Conservation (phyloP, 192 early-diverging fungal species). For the Entrophospora sp. region DNA sequence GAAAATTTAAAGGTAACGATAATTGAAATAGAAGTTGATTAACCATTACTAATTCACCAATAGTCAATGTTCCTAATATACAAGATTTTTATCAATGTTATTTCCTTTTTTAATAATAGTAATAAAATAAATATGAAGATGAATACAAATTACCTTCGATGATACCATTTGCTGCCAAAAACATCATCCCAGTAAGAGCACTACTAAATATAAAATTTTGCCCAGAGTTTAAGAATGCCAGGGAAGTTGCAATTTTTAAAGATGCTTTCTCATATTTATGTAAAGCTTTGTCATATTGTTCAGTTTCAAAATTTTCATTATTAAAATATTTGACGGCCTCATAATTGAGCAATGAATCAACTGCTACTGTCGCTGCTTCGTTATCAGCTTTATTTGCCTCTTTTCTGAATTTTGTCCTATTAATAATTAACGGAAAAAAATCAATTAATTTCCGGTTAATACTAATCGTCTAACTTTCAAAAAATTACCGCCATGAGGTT, state of each 20-base stretch:
- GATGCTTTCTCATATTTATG: conserved; percentile 89
- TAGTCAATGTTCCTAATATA: conserved; percentile 66
- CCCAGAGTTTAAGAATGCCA: conserved; percentile 90
- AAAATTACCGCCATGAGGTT: conserved; percentile 69
- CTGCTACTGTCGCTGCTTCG: conserved; percentile 83
- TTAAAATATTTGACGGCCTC: conserved; percentile 93
- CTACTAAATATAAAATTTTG: conserved; percentile 91
- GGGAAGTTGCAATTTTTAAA: conserved; percentile 79
- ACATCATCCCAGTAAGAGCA: conserved; percentile 94
- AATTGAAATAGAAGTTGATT: conserved; percentile 98
- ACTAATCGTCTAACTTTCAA: conserved; percentile 21
- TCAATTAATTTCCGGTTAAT: neutral
- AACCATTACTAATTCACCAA: conserved; percentile 98
- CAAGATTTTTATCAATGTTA: neutral
- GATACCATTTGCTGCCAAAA: conserved; percentile 87
- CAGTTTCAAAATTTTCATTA: conserved; percentile 86
- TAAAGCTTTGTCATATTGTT: conserved; percentile 81
- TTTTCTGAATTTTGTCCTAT: conserved; percentile 65
- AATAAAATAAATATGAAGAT: neutral
- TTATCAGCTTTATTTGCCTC: conserved; percentile 97
- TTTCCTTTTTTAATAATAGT: too few species aligned
- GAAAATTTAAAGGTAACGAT: conserved; percentile 92
- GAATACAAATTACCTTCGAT: conserved; percentile 22
- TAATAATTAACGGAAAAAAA: neutral
- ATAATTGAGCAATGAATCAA: conserved; percentile 95